Evolutionary conservation across 2,329 filamentous ascomycete species (phyloP).

Genomic region (Pseudogymnoascus sp.): DNA sequence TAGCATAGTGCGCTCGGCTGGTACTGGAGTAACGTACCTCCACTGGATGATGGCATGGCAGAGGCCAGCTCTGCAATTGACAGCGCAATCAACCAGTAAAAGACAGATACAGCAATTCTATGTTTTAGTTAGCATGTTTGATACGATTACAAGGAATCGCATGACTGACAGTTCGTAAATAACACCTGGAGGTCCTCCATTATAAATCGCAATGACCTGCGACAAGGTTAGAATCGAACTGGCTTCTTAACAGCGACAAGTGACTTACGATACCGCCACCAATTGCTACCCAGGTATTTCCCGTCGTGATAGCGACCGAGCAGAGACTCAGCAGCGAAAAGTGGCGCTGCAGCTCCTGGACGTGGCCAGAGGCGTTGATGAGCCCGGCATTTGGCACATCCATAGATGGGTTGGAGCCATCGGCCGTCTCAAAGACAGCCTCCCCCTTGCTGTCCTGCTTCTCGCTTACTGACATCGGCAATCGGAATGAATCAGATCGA

Average conservation of each 20-base stretch:
- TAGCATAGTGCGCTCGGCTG: background rate
- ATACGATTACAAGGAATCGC: background rate
- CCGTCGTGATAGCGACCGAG: constrained; percentile 26
- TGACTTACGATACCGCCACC: constrained; percentile 40
- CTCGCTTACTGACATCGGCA: background rate
- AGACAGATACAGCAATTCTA: constrained; percentile 35
- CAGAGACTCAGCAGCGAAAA: constrained; percentile 34
- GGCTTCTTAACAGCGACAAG: constrained; percentile 16
- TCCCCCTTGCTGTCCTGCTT: background rate
- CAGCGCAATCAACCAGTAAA: constrained; percentile 52
- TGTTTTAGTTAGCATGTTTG: background rate
- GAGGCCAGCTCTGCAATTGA: constrained; percentile 55
- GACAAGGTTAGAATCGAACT: background rate
- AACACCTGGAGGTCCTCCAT: constrained; percentile 52
- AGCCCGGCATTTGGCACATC: background rate
- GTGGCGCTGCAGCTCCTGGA: constrained; percentile 34
- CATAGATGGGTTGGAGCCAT: background rate
- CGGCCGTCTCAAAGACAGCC: background rate
- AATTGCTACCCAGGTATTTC: constrained; percentile 40
- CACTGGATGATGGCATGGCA: constrained; percentile 53
- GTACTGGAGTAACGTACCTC: constrained; percentile 22
- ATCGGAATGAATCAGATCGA: background rate
- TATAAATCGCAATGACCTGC: constrained; percentile 40
- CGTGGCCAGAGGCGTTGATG: constrained; percentile 36
- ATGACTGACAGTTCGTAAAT: constrained; percentile 46